Base-by-base conservation (phyloP, 129 eudicot species). In the Ambrosia trifida region DNA sequence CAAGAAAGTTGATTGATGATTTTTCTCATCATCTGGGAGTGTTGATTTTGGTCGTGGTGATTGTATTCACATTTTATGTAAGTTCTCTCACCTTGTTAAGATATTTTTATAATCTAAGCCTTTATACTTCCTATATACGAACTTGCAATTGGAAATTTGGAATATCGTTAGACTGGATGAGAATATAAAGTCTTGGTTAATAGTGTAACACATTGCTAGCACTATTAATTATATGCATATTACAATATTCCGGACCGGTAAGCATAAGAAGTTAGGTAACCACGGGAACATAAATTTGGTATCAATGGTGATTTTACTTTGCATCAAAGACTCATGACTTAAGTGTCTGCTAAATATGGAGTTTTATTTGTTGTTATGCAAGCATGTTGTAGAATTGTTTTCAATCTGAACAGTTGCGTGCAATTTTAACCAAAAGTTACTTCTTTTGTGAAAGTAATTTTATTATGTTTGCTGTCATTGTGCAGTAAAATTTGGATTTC, bases 41-140 rank as follows among this genome's bases (percentile, higher is more conserved):
- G 7, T 75, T 76, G 75, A 70, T 91, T 43, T 65, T 86, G 85
- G 84, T 46, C 0, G 72, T 79, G 19, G 83, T 72, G 11, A 72
- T 84, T 53, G 72, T 81, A 45, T 85, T 80, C 76, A 86, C 97
- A 52, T 44, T 76, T 66, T 82, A 69, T 80, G 97, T 91, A 76
- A 86, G 96, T 79, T 54, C 50, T 54, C 76, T 72, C 28, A 44
- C 13, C 57, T 75, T 7, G 2, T 51, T 19, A 58, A 69, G 70
- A 35, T 47, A 59, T 62, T 52, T 51, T 20, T 35, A 33, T 51
- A 69, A 19, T 17, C 51, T 5, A 33, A 11, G 47, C 50, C 49
- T 68, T 17, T 50, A n/a, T 68, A 67, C 44, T 10, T 6, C 9
- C 7, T 2, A 6, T 40, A 40, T 10, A 41, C 52, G 9, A 41